Evolutionary conservation across 208 protist species (phyloP).

Genomic region (Wallacemonas collosoma): DNA sequence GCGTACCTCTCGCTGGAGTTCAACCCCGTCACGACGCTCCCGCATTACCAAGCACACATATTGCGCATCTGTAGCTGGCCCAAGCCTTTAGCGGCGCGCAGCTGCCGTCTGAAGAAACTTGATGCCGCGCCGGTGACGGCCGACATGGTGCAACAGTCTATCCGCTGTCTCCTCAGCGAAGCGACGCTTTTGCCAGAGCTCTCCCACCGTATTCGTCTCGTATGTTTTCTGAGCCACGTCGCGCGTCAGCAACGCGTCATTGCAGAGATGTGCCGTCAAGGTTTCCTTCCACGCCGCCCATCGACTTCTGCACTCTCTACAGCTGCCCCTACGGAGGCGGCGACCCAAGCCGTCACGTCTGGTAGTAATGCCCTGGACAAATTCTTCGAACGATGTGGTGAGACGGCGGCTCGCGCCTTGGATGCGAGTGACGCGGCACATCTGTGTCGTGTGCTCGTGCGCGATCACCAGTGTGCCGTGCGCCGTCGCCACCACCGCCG

Average conservation of each 20-base stretch:
- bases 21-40: slow-evolving; percentile 76
- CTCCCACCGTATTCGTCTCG: slow-evolving; percentile 57
- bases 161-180: slow-evolving; percentile 64
- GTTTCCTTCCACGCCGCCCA: slow-evolving; percentile 31
- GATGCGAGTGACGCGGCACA: slow-evolving; percentile 46
- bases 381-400: slow-evolving; percentile 48
- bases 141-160: slow-evolving; percentile 44
- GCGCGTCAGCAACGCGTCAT: slow-evolving; percentile 52
- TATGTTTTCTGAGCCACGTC: slow-evolving; percentile 53
- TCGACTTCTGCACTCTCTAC: too few relatives aligned
- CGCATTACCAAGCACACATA: slow-evolving; percentile 82
- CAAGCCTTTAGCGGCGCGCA: slow-evolving; percentile 37
- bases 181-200: slow-evolving; percentile 61
- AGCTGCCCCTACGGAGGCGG: not conserved
- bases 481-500: slow-evolving; percentile 15
- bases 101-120: slow-evolving; percentile 75
- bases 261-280: slow-evolving; percentile 54
- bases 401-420: slow-evolving; percentile 38
- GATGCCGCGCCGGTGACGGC: slow-evolving; percentile 48
- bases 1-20: slow-evolving; percentile 81
- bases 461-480: slow-evolving; percentile 30
- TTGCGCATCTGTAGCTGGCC: slow-evolving; percentile 82
- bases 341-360: not conserved
- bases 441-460: slow-evolving; percentile 50
- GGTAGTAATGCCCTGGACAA: slow-evolving; percentile 15